Percentiles rank a stretch among this genome's conserved stretches.
phyloP scores from a whole-genome alignment of 2,329 filamentous ascomycete genomes.

The Colletotrichum kahawae region DNA sequence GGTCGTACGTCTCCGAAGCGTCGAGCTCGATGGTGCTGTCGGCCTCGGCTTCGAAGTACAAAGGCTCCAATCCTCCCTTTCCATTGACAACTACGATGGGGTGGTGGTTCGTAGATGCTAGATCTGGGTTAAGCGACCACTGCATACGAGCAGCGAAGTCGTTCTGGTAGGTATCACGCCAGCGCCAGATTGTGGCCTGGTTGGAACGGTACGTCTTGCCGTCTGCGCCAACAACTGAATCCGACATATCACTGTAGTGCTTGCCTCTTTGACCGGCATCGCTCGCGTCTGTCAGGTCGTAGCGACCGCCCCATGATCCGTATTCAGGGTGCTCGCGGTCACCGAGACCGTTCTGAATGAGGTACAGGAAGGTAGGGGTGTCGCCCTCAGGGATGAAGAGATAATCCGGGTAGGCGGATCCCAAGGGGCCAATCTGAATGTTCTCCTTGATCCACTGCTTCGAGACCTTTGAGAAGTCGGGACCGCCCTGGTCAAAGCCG shows the following conservation, averaged over 20 bases:
- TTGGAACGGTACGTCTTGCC: slow-evolving; percentile 30
- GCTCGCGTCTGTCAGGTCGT: slow-evolving; percentile 37
- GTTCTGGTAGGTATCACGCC: slow-evolving; percentile 43
- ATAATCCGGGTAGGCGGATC: slow-evolving; percentile 49
- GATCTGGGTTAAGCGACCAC: slow-evolving; percentile 34
- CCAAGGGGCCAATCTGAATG: slow-evolving; percentile 54
- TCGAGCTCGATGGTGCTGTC: slow-evolving; percentile 45
- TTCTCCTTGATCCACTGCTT: slow-evolving; percentile 57
- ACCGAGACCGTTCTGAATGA: slow-evolving; percentile 52
- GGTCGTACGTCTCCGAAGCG: slow-evolving; percentile 50
- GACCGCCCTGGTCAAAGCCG: slow-evolving; percentile 46
- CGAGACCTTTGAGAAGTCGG: slow-evolving; percentile 51
- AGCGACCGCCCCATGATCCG: slow-evolving; percentile 56
- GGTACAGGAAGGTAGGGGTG: slow-evolving; percentile 54
- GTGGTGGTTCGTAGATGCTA: slow-evolving; percentile 47
- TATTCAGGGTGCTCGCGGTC: slow-evolving; percentile 49
- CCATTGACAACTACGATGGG: slow-evolving; percentile 50
- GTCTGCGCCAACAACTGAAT: slow-evolving; percentile 31
- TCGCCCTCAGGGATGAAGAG: slow-evolving; percentile 61
- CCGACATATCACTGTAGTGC: slow-evolving; percentile 34
- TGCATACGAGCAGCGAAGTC: slow-evolving; percentile 47
- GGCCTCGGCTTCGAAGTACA: slow-evolving; percentile 45
- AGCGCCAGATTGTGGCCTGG: slow-evolving; percentile 46
- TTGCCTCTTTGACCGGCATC: slow-evolving; percentile 5
- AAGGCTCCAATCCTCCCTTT: slow-evolving; percentile 37